These are phyloP conservation scores for Pholiota adiposa DNA, from an alignment of 1,284 basidiomycete species.

Conservation along the genomic window DNA sequence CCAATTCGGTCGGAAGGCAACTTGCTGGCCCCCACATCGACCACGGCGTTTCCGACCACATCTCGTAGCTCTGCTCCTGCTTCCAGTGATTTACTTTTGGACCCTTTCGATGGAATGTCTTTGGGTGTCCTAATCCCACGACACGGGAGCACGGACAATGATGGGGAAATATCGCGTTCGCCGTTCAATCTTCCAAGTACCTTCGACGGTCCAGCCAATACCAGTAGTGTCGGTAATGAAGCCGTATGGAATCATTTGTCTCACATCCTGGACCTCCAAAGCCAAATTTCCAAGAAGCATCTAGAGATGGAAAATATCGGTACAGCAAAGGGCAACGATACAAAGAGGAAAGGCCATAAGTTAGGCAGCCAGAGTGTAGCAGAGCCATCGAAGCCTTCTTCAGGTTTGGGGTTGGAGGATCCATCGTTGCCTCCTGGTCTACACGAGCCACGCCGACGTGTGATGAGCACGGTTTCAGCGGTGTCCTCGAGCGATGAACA, in stretches of 20 bases:
- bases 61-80: conserved; percentile 6
- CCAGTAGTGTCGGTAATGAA: conserved; percentile 35
- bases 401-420: conserved; percentile 13
- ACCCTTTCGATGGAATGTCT: conserved; percentile 29
- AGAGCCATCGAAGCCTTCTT: conserved; percentile 6
- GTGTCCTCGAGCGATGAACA: conserved; percentile 33
- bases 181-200: conserved; percentile 18
- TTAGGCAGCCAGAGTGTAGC: conserved; percentile 18
- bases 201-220: conserved; percentile 10
- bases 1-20: conserved; percentile 13
- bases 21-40: conserved; percentile 6
- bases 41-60: not conserved
- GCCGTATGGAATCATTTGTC: conserved; percentile 69
- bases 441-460: conserved; percentile 19
- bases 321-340: conserved; percentile 32
- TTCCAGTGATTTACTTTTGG: conserved; percentile 25
- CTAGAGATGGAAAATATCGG: conserved; percentile 73
- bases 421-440: conserved; percentile 20
- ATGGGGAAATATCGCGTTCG: conserved; percentile 16
- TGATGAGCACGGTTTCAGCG: conserved; percentile 28
- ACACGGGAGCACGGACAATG: conserved; percentile 17
- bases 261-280: conserved; percentile 68
- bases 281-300: conserved; percentile 71
- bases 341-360: conserved; percentile 37
- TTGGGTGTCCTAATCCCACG: conserved; percentile 28